phyloP scores from a whole-genome alignment of 495 filamentous ascomycete species.

The Chaetomium cochliodes region DNA sequence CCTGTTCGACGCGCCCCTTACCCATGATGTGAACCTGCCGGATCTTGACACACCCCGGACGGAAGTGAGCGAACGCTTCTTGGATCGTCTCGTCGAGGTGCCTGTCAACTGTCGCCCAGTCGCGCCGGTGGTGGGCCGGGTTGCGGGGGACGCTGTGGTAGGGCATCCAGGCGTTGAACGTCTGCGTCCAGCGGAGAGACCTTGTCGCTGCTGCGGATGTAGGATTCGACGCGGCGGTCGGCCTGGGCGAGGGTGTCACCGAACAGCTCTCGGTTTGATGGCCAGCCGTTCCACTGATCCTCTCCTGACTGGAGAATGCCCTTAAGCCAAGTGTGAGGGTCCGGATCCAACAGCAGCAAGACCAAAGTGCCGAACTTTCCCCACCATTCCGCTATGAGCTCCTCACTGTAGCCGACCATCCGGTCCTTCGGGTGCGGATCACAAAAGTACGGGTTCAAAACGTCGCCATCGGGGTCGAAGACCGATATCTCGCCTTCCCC shows the following conservation, averaged over 20 bases:
- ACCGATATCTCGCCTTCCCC: background rate
- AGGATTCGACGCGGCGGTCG: constrained; percentile 8
- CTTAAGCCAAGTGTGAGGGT: too few species aligned
- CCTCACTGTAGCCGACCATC: background rate
- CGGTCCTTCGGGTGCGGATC: background rate
- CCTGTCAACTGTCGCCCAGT: background rate
- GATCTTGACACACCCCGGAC: background rate
- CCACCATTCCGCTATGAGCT: background rate
- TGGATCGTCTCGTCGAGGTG: background rate
- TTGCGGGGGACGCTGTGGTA: background rate
- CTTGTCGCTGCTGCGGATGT: background rate
- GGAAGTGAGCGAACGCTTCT: background rate
- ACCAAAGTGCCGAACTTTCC: background rate
- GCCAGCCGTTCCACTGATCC: background rate
- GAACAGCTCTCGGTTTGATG: constrained; percentile 14
- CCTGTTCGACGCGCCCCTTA: background rate
- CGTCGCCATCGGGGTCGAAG: background rate
- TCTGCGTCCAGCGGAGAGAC: constrained; percentile 7
- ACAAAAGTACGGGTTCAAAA: background rate
- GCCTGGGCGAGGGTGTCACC: constrained; percentile 14
- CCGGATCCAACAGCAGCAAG: too few species aligned
- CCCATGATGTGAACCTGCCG: constrained; percentile 1
- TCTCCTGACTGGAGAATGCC: too few species aligned
- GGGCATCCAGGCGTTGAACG: background rate
- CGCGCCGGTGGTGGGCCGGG: background rate